These are phyloP conservation scores for Amanita rimosa DNA, from an alignment of 768 basidiomycete species.

Conservation along the genomic window DNA sequence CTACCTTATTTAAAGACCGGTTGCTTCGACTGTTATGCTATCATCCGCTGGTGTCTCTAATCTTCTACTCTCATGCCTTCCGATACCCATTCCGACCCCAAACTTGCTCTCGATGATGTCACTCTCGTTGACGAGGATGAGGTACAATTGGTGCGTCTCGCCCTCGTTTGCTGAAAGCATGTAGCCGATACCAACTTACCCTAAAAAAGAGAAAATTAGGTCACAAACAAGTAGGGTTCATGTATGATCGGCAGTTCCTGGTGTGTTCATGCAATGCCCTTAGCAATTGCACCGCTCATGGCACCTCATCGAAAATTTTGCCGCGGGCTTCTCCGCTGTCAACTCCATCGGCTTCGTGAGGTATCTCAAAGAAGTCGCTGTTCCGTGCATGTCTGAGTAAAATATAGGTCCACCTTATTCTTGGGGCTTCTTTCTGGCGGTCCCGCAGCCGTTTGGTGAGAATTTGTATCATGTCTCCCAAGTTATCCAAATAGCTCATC, in stretches of 20 bases:
- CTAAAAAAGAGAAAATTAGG: constrained; percentile 60
- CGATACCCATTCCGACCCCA: constrained; percentile 13
- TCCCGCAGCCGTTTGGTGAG: constrained; percentile 75
- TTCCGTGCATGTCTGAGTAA: background rate
- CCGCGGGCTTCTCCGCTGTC: constrained; percentile 69
- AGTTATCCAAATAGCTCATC: background rate
- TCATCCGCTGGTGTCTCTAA: too few species aligned
- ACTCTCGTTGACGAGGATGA: constrained; percentile 26
- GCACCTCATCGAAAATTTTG: constrained; percentile 77
- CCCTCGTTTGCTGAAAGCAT: constrained; percentile 26
- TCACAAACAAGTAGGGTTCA: constrained; percentile 57
- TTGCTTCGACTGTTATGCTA: too few species aligned
- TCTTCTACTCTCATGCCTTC: constrained; percentile 8
- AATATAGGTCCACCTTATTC: constrained; percentile 58
- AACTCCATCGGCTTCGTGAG: too few species aligned
- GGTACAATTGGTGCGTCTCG: constrained; percentile 33
- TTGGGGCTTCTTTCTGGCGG: constrained; percentile 79
- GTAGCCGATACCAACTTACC: constrained; percentile 37
- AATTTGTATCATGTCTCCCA: constrained; percentile 7
- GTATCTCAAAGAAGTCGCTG: background rate
- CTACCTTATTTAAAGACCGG: too few species aligned
- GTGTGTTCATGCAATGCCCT: constrained; percentile 1
- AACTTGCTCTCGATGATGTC: constrained; percentile 15
- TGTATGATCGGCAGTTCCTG: constrained; percentile 1
- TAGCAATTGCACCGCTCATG: constrained; percentile 83